Evolutionary conservation across 495 filamentous ascomycete genomes (phyloP).

Genomic region (Penicillium subrubescens): DNA sequence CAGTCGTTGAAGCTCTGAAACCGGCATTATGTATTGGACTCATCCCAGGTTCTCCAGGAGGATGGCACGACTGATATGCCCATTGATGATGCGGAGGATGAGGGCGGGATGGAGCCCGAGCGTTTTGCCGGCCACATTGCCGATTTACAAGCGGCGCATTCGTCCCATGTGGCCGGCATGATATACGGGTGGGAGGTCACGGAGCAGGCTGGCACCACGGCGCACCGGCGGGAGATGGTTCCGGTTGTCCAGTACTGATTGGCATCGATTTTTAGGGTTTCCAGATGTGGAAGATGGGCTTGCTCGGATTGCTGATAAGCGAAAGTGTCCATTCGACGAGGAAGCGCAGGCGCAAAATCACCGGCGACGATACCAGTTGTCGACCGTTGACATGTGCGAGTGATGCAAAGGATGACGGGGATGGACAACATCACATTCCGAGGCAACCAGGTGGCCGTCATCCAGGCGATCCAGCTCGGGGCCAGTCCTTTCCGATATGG

Average conservation of each 20-base stretch:
- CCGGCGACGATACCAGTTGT: background rate
- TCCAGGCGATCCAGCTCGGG: background rate
- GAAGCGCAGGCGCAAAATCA: background rate
- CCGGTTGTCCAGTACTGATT: slow-evolving; percentile 12
- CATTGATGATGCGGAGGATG: too few species aligned
- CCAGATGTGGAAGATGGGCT: background rate
- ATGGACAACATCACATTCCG: background rate
- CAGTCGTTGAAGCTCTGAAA: too few species aligned
- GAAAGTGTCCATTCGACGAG: background rate
- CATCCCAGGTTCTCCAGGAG: too few species aligned
- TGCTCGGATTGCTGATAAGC: background rate
- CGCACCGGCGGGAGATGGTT: slow-evolving; percentile 12
- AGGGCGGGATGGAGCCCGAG: too few species aligned
- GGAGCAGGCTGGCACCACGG: slow-evolving; percentile 15
- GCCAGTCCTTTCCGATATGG: too few species aligned
- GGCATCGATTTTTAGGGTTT: slow-evolving; percentile 2
- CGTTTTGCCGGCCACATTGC: slow-evolving; percentile 6
- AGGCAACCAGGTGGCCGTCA: background rate
- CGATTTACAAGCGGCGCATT: slow-evolving; percentile 15
- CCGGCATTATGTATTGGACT: too few species aligned
- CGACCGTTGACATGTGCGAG: too few species aligned
- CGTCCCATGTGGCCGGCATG: slow-evolving; percentile 15
- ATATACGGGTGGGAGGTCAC: slow-evolving; percentile 19
- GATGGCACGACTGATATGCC: too few species aligned
- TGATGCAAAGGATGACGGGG: background rate